These are phyloP conservation scores for Cladosporium halotolerans DNA, from an alignment of 2,329 filamentous ascomycete species.

Conservation along the genomic window DNA sequence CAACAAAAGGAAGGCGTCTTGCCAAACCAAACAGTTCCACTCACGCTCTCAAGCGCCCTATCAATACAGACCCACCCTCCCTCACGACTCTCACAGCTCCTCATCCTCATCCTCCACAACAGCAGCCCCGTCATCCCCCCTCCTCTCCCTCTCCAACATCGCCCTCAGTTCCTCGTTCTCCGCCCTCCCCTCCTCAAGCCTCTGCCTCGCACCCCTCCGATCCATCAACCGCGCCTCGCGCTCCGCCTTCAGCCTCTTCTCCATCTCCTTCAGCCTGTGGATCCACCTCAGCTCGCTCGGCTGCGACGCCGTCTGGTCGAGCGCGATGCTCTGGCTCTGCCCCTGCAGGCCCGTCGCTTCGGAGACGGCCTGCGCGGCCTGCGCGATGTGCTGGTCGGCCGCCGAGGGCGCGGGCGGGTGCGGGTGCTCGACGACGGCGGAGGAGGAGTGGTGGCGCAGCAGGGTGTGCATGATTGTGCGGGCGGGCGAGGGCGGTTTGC, in stretches of 20 bases:
- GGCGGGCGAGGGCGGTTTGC: constrained; percentile 25
- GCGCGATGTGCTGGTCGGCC: constrained; percentile 35
- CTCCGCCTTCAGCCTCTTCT: constrained; percentile 83
- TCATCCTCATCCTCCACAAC: constrained; percentile 1
- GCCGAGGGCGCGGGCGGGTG: constrained; percentile 28
- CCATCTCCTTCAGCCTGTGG: constrained; percentile 76
- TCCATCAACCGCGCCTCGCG: constrained; percentile 80
- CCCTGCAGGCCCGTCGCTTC: constrained; percentile 5
- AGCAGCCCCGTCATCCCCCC: constrained; percentile 18
- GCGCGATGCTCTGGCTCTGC: constrained; percentile 43
- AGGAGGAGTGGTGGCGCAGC: constrained; percentile 47
- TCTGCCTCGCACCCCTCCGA: constrained; percentile 71
- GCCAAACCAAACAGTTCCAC: no score
- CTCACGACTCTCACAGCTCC: constrained; percentile 3
- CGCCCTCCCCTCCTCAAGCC: constrained; percentile 67
- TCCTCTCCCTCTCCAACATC: constrained; percentile 54
- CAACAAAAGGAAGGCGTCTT: no score
- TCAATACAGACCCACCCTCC: no score
- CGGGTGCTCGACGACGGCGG: neutral
- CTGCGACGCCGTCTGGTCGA: constrained; percentile 21
- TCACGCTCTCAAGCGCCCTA: neutral
- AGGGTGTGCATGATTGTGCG: constrained; percentile 45
- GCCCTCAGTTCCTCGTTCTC: constrained; percentile 66
- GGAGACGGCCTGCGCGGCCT: constrained; percentile 9
- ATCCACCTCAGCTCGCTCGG: constrained; percentile 71